Evolutionary conservation across 2,329 filamentous ascomycete species (phyloP).

Genomic region (Byssochlamys sp.): DNA sequence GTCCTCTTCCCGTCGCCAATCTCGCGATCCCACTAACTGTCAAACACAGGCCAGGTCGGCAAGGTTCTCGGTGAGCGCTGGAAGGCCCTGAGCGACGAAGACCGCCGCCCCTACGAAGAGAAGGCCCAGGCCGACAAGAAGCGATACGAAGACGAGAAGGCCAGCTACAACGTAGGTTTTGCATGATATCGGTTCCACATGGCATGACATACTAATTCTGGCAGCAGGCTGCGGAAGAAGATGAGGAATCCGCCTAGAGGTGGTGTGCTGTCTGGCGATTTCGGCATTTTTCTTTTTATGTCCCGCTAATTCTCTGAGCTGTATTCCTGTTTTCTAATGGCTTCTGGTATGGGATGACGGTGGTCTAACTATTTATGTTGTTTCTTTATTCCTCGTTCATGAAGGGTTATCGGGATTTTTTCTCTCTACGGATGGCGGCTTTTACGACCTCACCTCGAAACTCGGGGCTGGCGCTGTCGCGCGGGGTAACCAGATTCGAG

Average conservation of each 20-base stretch:
- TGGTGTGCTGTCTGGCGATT: conserved; percentile 15
- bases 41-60: conserved; percentile 69
- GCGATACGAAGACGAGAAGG: conserved; percentile 97
- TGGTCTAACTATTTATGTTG: conserved; percentile 21
- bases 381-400: conserved; percentile 9
- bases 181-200: conserved; percentile 1
- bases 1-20: conserved; percentile 16
- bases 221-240: conserved; percentile 48
- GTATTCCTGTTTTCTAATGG: conserved; percentile 23
- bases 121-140: conserved; percentile 98
- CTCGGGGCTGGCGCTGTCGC: conserved; percentile 8
- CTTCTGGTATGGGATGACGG: conserved; percentile 25
- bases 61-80: conserved; percentile 97
- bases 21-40: conserved; percentile 8
- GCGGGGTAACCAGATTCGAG: background rate
- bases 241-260: conserved; percentile 40
- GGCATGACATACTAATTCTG: conserved; percentile 1
- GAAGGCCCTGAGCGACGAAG: conserved; percentile 91
- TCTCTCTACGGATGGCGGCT: conserved; percentile 18
- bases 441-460: conserved; percentile 8
- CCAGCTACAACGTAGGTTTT: conserved; percentile 70
- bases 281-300: conserved; percentile 27
- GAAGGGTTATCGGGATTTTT: conserved; percentile 21
- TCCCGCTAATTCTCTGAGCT: conserved; percentile 21
- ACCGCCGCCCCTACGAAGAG: conserved; percentile 86